Conservation (phyloP, 805 yeast genomes). For the Phaffomyces opuntiae region DNA sequence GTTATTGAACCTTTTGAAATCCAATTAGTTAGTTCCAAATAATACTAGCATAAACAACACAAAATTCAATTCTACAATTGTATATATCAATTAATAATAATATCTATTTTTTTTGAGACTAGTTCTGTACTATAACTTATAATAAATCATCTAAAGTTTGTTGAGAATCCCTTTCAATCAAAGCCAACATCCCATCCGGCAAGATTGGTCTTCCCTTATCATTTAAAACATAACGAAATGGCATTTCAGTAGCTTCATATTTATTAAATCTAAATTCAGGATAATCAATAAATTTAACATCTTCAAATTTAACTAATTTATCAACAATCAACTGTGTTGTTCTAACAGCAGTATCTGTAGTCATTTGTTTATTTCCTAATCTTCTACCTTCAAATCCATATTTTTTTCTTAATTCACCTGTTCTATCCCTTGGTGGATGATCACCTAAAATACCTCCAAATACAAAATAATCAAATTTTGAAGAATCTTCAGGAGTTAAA, state of each 20-base stretch:
- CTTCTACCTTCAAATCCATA: constrained; percentile 85
- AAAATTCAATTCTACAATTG: too few species aligned
- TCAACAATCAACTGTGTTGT: constrained; percentile 79
- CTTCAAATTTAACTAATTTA: constrained; percentile 49
- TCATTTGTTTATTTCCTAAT: constrained; percentile 87
- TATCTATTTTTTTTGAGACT: not conserved
- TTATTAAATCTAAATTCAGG: constrained; percentile 88
- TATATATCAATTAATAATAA: not conserved
- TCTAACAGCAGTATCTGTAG: constrained; percentile 95
- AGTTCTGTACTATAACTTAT: not conserved
- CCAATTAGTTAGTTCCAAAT: too few species aligned
- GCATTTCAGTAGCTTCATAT: constrained; percentile 96
- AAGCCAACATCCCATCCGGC: constrained; percentile 85
- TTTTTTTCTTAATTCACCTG: constrained; percentile 75
- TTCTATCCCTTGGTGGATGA: constrained; percentile 87
- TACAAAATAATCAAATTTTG: constrained; percentile 74
- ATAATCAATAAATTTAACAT: constrained; percentile 80
- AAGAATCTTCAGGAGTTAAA: constrained; percentile 61
- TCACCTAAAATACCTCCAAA: constrained; percentile 97
- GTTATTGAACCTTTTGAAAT: constrained; percentile 19
- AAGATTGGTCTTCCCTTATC: constrained; percentile 63
- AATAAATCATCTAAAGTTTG: constrained; percentile 68
- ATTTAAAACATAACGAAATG: constrained; percentile 82
- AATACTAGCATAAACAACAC: not conserved
- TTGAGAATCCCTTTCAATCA: constrained; percentile 80